A percentile compares a stretch with the other conserved stretches of the same genome.
phyloP scores from a whole-genome alignment of 2,329 filamentous ascomycete species.

The Fusarium scirpi region DNA sequence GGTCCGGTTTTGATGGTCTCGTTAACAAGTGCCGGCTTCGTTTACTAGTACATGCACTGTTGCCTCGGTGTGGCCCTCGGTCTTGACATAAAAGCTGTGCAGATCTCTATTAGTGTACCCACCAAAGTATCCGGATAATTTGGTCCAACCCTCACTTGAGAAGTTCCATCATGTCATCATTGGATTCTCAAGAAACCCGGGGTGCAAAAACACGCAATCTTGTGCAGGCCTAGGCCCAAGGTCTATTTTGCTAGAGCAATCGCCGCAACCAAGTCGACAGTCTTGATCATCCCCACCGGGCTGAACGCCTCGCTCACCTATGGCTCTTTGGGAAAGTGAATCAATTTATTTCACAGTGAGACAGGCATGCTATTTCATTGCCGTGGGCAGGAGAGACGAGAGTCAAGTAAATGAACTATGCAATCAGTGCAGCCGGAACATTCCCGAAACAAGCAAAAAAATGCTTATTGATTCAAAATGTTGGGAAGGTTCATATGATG shows the following conservation, averaged over 20 bases:
- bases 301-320: slow-evolving; percentile 29
- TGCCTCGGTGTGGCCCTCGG: slow-evolving; percentile 16
- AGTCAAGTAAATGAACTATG: background rate
- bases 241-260: slow-evolving; percentile 22
- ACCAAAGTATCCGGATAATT: slow-evolving; percentile 4
- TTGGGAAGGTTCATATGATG: background rate
- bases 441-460: background rate
- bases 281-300: slow-evolving; percentile 27
- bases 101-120: background rate
- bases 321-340: slow-evolving; percentile 8
- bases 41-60: slow-evolving; percentile 16
- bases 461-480: slow-evolving; percentile 4
- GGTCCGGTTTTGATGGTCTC: slow-evolving; percentile 26
- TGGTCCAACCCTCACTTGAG: slow-evolving; percentile 9
- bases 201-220: slow-evolving; percentile 21
- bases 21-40: slow-evolving; percentile 38
- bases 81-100: slow-evolving; percentile 15
- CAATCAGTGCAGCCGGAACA: slow-evolving; percentile 2
- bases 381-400: background rate
- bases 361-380: slow-evolving; percentile 6
- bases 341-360: slow-evolving; percentile 25
- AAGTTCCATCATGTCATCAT: slow-evolving; percentile 36
- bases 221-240: slow-evolving; percentile 32
- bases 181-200: slow-evolving; percentile 9
- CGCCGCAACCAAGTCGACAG: slow-evolving; percentile 2